Base-by-base conservation (phyloP, 208 protist genomes). In the Leishmania tarentolae region DNA sequence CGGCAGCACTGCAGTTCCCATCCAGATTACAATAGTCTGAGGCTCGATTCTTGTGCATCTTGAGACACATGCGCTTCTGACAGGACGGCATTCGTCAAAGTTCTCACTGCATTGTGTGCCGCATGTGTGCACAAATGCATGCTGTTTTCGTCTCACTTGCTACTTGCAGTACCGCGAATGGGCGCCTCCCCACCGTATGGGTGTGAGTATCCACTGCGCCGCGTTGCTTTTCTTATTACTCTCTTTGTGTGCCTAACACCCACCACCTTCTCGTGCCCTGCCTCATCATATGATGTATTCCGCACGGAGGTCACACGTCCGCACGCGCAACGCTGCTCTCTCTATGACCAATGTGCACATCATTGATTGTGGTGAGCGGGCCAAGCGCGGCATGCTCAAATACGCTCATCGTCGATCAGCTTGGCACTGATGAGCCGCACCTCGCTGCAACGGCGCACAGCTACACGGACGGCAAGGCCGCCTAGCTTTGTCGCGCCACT, bases 401-500 rank as follows among this genome's bases (percentile, higher is more conserved):
- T 65, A 88, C 84, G 7, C 78, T 90, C 59, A 72, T 63, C 19
- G 88, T 90, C 44, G 82, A 82, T 6, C 56, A 73, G 50, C 77
- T 90, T 56, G 61, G 77, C 8, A 35, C 85, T 11, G 79, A 76
- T 37, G 82, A 85, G 35, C 84, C 88, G 52, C 88, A 88, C 76
- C 83, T 84, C 40, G 87, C 87, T 2, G 40, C 46, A 21, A 40
- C 72, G 15, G 52, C 82, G 37, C 81, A 75, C 50, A 59, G 72
- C 24, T 86, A 86, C 80, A 86, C 87, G 2, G 82, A 84, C 53
- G 87, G 87, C 63, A 90, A 90, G 47, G 87, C 79, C 53, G 85
- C 87, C 35, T 86, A 88, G 81, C 86, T 90, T 57, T 87, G 84
- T 71, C 87, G 84, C 13, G 84, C 84, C 21, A 53, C 78, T 15